Conservation (phyloP, 2,329 filamentous ascomycete genomes). For the Bertia moriformis region DNA sequence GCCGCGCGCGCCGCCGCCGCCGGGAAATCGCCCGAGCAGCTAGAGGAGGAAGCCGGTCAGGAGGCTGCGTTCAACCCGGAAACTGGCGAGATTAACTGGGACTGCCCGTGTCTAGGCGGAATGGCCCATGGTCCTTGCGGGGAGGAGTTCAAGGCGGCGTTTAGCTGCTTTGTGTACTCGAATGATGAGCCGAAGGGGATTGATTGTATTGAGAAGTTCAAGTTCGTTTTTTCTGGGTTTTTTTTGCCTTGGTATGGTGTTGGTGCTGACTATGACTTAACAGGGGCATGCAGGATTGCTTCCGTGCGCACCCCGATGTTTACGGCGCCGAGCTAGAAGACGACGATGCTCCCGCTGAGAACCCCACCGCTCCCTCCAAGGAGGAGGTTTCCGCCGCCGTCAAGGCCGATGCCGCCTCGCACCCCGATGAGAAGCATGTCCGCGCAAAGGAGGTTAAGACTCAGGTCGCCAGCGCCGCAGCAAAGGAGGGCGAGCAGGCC, state of each 20-base stretch:
- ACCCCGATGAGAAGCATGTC: not conserved
- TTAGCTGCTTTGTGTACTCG: conserved; percentile 97
- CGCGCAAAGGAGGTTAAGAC: not conserved
- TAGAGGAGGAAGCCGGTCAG: not conserved
- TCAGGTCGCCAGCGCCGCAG: not conserved
- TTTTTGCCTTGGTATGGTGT: no score
- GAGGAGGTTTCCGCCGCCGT: not conserved
- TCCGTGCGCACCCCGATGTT: conserved; percentile 78
- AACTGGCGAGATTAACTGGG: conserved; percentile 99
- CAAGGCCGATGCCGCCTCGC: not conserved
- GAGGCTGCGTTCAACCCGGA: conserved; percentile 93
- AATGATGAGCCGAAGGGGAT: conserved; percentile 92
- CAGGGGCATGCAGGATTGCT: conserved; percentile 85
- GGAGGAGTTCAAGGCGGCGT: conserved; percentile 85
- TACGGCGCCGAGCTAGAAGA: conserved; percentile 81
- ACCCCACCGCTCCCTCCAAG: not conserved
- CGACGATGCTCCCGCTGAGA: conserved; percentile 30
- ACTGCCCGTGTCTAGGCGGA: conserved; percentile 89
- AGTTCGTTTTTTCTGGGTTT: conserved; percentile 17
- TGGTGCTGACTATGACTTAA: not conserved
- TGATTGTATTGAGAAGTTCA: conserved; percentile 95
- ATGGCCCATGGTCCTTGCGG: conserved; percentile 96
- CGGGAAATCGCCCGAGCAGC: not conserved
- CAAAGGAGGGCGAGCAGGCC: not conserved
- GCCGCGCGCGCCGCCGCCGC: not conserved